Conservation (phyloP, 257 asterid species). For the Scutellaria baicalensis region DNA sequence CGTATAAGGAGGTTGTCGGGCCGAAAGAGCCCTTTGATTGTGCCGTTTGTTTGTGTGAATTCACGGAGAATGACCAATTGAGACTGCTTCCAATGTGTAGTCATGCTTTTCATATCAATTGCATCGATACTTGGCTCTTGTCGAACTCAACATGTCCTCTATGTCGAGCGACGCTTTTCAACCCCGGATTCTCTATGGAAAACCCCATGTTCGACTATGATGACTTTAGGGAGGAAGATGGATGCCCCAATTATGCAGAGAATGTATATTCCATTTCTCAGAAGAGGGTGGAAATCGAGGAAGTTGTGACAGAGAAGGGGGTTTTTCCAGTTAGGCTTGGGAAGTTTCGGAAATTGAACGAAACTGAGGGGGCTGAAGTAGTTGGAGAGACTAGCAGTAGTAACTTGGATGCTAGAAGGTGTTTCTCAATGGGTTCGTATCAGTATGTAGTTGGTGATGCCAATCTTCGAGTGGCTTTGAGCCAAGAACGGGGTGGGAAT, state of each 20-base stretch:
- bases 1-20: conserved; percentile 76
- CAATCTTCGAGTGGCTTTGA: conserved; percentile 63
- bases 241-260: conserved; percentile 29
- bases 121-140: conserved; percentile 95
- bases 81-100: conserved; percentile 86
- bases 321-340: conserved; percentile 66
- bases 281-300: conserved; percentile 57
- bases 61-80: conserved; percentile 63
- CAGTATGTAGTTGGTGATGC: conserved; percentile 85
- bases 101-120: conserved; percentile 86
- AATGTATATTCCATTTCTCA: conserved; percentile 31
- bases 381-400: conserved; percentile 83
- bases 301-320: conserved; percentile 41
- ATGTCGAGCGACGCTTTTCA: conserved; percentile 69
- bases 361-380: conserved; percentile 18
- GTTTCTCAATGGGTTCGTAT: conserved; percentile 90
- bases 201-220: conserved; percentile 72
- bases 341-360: conserved; percentile 38
- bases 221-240: conserved; percentile 64
- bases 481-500: conserved; percentile 22
- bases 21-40: conserved; percentile 91
- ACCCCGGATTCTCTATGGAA: conserved; percentile 68
- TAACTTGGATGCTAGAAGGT: conserved; percentile 80
- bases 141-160: conserved; percentile 94
- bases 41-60: conserved; percentile 89